Conservation (phyloP, 192 early-diverging fungal species). For the Rhizoclosmatium sp. region DNA sequence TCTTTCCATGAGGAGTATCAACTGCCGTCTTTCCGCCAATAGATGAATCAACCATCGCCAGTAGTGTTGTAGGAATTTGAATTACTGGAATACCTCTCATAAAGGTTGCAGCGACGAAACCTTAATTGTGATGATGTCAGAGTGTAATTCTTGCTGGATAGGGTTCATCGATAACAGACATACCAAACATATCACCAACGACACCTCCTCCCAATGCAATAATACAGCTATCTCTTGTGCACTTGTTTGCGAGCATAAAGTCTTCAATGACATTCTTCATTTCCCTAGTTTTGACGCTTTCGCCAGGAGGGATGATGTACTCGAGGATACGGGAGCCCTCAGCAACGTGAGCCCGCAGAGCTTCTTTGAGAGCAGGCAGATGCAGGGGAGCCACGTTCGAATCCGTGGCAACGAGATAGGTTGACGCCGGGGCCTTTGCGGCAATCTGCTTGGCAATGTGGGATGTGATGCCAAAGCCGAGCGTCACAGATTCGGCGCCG, state of each 20-base stretch:
- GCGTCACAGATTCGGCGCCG: slow-evolving; percentile 81
- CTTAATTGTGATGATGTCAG: slow-evolving; percentile 28
- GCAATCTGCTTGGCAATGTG: slow-evolving; percentile 80
- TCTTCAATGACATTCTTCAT: slow-evolving; percentile 91
- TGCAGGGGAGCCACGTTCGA: slow-evolving; percentile 82
- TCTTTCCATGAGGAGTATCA: slow-evolving; percentile 96
- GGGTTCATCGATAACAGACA: not conserved
- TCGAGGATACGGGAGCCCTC: slow-evolving; percentile 61
- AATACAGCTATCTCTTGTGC: slow-evolving; percentile 92
- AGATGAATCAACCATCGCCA: slow-evolving; percentile 98
- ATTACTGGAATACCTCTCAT: slow-evolving; percentile 96
- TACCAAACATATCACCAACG: slow-evolving; percentile 92
- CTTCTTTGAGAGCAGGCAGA: slow-evolving; percentile 43
- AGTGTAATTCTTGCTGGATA: not conserved
- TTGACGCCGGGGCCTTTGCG: slow-evolving; percentile 70
- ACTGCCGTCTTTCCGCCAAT: slow-evolving; percentile 97
- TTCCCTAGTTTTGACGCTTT: slow-evolving; percentile 85
- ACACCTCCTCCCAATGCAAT: slow-evolving; percentile 97
- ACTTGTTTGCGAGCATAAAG: slow-evolving; percentile 82
- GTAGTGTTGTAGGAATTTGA: slow-evolving; percentile 93
- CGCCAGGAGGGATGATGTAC: slow-evolving; percentile 86
- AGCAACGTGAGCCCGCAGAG: not conserved
- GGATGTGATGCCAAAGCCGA: slow-evolving; percentile 82
- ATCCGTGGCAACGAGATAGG: slow-evolving; percentile 91
- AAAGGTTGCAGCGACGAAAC: slow-evolving; percentile 96